phyloP scores from a whole-genome alignment of 768 basidiomycete genomes.

The Mycena rosella region DNA sequence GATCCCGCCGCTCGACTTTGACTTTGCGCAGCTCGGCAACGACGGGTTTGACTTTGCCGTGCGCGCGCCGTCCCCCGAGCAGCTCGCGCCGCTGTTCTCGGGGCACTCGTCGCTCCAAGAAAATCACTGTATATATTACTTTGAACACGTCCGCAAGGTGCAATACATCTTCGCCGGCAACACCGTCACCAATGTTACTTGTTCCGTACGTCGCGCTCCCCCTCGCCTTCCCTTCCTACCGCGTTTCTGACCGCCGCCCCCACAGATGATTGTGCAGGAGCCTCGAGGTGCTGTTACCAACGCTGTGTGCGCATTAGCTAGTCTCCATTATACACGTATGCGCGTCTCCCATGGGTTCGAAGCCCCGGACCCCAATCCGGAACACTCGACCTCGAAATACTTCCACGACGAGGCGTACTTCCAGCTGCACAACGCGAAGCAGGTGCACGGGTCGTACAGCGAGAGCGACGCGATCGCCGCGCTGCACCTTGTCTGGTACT shows the following conservation, averaged over 20 bases:
- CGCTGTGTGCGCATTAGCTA: constrained; percentile 82
- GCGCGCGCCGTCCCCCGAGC: constrained; percentile 43
- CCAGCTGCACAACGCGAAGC: constrained; percentile 69
- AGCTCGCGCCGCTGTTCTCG: constrained; percentile 42
- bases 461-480: constrained; percentile 85
- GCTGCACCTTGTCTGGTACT: constrained; percentile 80
- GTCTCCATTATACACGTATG: constrained; percentile 74
- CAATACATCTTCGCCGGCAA: constrained; percentile 77
- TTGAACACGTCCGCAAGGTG: constrained; percentile 75
- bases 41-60: constrained; percentile 50
- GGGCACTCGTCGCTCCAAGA: constrained; percentile 61
- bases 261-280: constrained; percentile 69
- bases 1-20: constrained; percentile 42
- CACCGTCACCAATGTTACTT: constrained; percentile 72
- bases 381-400: constrained; percentile 70
- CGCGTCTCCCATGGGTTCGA: constrained; percentile 75
- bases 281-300: constrained; percentile 79
- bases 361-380: constrained; percentile 62
- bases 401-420: constrained; percentile 78
- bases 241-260: constrained; percentile 16
- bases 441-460: constrained; percentile 64
- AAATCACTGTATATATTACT: constrained; percentile 80
- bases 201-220: constrained; percentile 62
- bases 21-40: constrained; percentile 50
- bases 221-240: not conserved